phyloP scores from a whole-genome alignment of 306 rosid genomes.

The Astragalus membranaceus region DNA sequence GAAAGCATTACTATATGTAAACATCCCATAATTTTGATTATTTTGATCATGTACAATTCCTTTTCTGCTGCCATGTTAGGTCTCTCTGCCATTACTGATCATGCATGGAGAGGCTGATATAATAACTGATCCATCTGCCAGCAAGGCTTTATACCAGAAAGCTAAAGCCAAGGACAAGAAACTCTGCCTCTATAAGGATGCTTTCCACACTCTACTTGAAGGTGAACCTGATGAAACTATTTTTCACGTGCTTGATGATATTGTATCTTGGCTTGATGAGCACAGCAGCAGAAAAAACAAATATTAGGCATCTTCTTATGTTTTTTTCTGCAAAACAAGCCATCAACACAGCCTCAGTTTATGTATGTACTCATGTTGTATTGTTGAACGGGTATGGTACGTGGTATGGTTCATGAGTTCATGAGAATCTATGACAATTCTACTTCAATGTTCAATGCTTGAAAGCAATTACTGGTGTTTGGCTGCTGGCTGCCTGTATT shows the following conservation, averaged over 20 bases:
- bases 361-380: not conserved
- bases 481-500: too few relatives aligned
- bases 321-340: not conserved
- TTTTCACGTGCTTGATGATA: conserved; percentile 38
- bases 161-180: conserved; percentile 43
- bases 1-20: too few relatives aligned
- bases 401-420: not conserved
- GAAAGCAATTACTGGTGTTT: too few relatives aligned
- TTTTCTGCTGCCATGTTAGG: conserved; percentile 16
- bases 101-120: conserved; percentile 54
- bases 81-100: conserved; percentile 43
- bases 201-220: conserved; percentile 36
- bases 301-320: conserved; percentile 13
- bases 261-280: conserved; percentile 35
- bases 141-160: conserved; percentile 39
- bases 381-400: too few relatives aligned
- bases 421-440: not conserved
- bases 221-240: conserved; percentile 49
- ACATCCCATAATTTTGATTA: too few relatives aligned
- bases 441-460: not conserved
- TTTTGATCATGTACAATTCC: too few relatives aligned
- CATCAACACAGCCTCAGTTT: not conserved
- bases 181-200: conserved; percentile 44
- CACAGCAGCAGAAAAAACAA: conserved; percentile 31
- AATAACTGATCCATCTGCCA: conserved; percentile 49